Evolutionary conservation across 306 rosid genomes (phyloP), one percentile per base, ranked within the genome.

Genomic region (Vigna unguiculata): DNA sequence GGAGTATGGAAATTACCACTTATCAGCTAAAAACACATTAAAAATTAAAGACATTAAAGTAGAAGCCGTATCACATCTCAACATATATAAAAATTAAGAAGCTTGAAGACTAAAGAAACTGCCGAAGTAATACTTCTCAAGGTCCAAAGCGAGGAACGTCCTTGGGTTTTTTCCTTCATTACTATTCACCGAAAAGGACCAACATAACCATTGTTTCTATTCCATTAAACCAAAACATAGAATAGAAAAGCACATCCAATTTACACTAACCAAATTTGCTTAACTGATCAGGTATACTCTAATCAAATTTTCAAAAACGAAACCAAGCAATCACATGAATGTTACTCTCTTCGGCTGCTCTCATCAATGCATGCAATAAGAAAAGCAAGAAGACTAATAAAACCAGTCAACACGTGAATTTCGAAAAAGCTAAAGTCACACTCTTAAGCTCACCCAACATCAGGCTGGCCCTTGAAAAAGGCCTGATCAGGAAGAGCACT

Each of bases 401-500:
- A 60, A 60, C 8, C 11, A n/a, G 55, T 46, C 63, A 48, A 62
- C 40, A 59, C 30, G 19, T 36, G 32, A 55, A 77, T 21, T 71
- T 4, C 28, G 54, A 46, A 79, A 67, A 52, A 54, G 14, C 34
- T 24, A 45, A 78, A 77, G 30, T 14, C 48, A 60, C 28, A 71
- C 32, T 22, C 46, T 41, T 43, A 45, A 67, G 79, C 97, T 89
- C 91, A 96, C 99, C 99, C 99, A 46, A 93, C 92, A 72, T 96
- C 98, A 64, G 98, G 99, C 75, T 82, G 90, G 78, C 97, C 89
- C 87, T 82, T 91, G 91, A 92, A 96, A 63, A 88, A 83, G 5
- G 79, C 74, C 74, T 87, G 86, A 88, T 96, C 99, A 57, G 96
- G 97, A 75, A 96, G 81, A 72, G 99, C 93, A 83, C 97, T 92